Evolutionary conservation across 768 basidiomycete species (phyloP).

Genomic region (Pleurotus pulmonarius): DNA sequence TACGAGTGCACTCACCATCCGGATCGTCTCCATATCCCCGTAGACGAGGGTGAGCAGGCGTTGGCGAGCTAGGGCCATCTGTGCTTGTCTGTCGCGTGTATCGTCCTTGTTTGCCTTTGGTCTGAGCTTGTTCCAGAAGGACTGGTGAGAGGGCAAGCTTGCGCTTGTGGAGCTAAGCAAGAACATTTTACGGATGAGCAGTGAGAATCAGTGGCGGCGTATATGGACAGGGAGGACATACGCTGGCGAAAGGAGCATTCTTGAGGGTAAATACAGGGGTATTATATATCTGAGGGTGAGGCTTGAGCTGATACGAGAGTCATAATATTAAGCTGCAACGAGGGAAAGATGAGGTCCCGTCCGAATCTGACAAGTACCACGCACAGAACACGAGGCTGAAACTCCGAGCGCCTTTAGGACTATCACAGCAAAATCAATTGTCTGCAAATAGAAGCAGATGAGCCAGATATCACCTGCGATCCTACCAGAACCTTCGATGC

Average conservation of each 20-base stretch:
- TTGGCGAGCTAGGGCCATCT: conserved; percentile 70
- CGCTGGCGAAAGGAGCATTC: conserved; percentile 84
- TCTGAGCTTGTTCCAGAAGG: conserved; percentile 69
- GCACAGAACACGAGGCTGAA: conserved; percentile 60
- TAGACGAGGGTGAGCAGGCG: conserved; percentile 79
- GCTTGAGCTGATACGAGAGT: conserved; percentile 21
- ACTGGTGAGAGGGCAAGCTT: conserved; percentile 44
- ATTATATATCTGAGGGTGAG: neutral
- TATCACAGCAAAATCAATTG: conserved; percentile 16
- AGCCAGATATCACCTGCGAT: conserved; percentile 6
- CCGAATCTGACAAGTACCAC: conserved; percentile 29
- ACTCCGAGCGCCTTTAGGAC: conserved; percentile 6
- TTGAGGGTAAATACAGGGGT: conserved; percentile 10
- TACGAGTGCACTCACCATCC: conserved; percentile 45
- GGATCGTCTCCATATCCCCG: conserved; percentile 84
- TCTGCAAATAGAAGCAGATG: conserved; percentile 1
- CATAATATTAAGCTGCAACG: conserved; percentile 23
- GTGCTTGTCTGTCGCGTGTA: conserved; percentile 46
- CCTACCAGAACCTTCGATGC: neutral
- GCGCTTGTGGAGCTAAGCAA: conserved; percentile 61
- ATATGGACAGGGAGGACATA: conserved; percentile 35
- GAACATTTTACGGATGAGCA: conserved; percentile 26
- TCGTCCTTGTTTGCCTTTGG: conserved; percentile 65
- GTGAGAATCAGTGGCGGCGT: conserved; percentile 14
- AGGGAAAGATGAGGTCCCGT: conserved; percentile 15